Percentiles rank a stretch among this genome's conserved stretches.
Evolutionary conservation across 257 asterid genomes (phyloP).

Genomic region (Solanum gracilifrons): DNA sequence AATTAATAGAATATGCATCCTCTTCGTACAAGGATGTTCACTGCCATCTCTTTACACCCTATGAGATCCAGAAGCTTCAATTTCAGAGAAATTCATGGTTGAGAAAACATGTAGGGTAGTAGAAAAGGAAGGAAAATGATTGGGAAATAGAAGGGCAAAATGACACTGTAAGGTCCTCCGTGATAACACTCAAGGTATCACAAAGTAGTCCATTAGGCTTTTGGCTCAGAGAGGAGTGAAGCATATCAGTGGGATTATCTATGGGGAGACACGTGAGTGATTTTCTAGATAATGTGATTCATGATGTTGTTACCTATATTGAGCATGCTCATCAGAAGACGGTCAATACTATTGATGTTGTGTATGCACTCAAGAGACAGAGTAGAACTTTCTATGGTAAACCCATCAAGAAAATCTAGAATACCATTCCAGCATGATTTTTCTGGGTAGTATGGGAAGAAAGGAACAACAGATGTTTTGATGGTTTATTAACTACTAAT

Average conservation of each 20-base stretch:
- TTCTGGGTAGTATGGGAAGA: neutral
- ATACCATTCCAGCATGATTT: neutral
- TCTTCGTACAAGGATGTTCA: neutral
- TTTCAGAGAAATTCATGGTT: neutral
- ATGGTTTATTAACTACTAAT: neutral
- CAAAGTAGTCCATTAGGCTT: conserved; percentile 1
- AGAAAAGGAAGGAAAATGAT: conserved; percentile 18
- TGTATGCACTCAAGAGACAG: conserved; percentile 11
- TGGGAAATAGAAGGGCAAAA: neutral
- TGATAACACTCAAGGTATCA: neutral
- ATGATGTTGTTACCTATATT: conserved; percentile 13
- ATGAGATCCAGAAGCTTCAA: neutral
- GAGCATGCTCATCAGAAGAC: conserved; percentile 23
- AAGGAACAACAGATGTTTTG: neutral
- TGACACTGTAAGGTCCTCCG: neutral
- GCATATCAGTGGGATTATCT: conserved; percentile 16
- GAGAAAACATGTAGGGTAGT: neutral
- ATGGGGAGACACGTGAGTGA: conserved; percentile 17
- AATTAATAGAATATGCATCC: neutral
- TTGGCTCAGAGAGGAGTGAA: conserved; percentile 18
- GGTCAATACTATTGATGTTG: conserved; percentile 20
- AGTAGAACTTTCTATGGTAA: conserved; percentile 10
- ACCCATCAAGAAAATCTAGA: neutral
- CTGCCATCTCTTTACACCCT: neutral
- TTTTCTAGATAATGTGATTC: conserved; percentile 19